Evolutionary conservation across 164 flowering plant species (phyloP).

Genomic region (Vitis labrusca): DNA sequence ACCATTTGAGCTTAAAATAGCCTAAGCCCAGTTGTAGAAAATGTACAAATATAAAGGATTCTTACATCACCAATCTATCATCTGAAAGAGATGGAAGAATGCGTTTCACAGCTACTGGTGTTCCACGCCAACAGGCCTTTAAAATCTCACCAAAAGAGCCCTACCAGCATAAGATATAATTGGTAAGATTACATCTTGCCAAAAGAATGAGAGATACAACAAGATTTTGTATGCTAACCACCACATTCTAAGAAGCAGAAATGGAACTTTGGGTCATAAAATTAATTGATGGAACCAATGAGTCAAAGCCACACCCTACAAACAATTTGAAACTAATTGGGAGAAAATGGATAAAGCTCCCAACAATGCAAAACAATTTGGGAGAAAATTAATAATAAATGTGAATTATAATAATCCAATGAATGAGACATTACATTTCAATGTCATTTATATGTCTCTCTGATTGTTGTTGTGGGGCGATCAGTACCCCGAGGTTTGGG

Average conservation of each 20-base stretch:
- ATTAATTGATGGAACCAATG: neutral
- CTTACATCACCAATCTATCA: conserved; percentile 97
- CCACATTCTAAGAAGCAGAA: neutral
- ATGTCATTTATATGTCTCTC: too few relatives aligned
- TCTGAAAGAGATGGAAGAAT: conserved; percentile 98
- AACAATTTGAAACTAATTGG: neutral
- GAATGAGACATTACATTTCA: too few relatives aligned
- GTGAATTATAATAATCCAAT: too few relatives aligned
- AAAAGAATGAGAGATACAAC: conserved; percentile 5
- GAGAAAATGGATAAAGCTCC: neutral
- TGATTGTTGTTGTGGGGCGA: too few relatives aligned
- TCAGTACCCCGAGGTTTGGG: too few relatives aligned
- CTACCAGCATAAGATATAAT: conserved; percentile 33
- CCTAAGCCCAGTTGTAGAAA: neutral
- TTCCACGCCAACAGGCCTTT: conserved; percentile 96
- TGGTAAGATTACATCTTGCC: conserved; percentile 15
- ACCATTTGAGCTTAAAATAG: neutral
- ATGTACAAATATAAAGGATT: conserved; percentile 8
- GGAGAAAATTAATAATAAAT: too few relatives aligned
- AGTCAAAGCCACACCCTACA: neutral
- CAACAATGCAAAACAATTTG: too few relatives aligned
- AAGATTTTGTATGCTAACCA: neutral
- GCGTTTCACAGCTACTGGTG: conserved; percentile 97
- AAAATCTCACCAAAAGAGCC: conserved; percentile 98
- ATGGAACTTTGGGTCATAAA: too few relatives aligned